phyloP scores from a whole-genome alignment of 2,329 filamentous ascomycete species.

The Westerdykella aurantiaca region DNA sequence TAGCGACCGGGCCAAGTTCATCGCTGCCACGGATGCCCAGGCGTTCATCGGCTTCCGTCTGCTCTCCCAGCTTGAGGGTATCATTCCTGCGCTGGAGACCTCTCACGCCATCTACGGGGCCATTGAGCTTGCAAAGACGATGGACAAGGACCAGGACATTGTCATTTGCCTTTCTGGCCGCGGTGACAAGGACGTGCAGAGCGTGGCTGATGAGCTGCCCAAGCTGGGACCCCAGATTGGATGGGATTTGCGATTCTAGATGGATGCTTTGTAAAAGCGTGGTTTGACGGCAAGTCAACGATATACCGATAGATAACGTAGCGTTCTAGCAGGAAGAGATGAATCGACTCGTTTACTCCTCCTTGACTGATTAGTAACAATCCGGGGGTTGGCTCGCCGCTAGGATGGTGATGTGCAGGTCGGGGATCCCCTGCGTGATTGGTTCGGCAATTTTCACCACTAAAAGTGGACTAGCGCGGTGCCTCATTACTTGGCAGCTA shows the following conservation, averaged over 20 bases:
- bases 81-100: slow-evolving; percentile 92
- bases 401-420: too few species aligned
- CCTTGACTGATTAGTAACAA: too few species aligned
- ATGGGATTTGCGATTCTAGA: slow-evolving; percentile 55
- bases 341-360: too few species aligned
- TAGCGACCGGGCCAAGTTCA: slow-evolving; percentile 73
- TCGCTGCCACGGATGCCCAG: slow-evolving; percentile 85
- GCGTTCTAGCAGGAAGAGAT: too few species aligned
- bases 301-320: too few species aligned
- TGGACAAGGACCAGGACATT: slow-evolving; percentile 81
- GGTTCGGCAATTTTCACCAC: too few species aligned
- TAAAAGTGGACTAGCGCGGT: too few species aligned
- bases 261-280: not conserved
- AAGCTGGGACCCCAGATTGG: slow-evolving; percentile 82
- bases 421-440: too few species aligned
- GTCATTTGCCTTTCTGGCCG: slow-evolving; percentile 91
- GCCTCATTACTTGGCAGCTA: too few species aligned
- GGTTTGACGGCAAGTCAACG: too few species aligned
- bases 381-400: too few species aligned
- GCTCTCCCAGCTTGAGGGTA: slow-evolving; percentile 83
- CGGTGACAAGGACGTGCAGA: slow-evolving; percentile 98
- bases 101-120: slow-evolving; percentile 89
- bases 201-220: slow-evolving; percentile 89
- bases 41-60: slow-evolving; percentile 83
- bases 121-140: slow-evolving; percentile 83